phyloP scores from a whole-genome alignment of 139 green algal species.

The Coccomyxa sp. region DNA sequence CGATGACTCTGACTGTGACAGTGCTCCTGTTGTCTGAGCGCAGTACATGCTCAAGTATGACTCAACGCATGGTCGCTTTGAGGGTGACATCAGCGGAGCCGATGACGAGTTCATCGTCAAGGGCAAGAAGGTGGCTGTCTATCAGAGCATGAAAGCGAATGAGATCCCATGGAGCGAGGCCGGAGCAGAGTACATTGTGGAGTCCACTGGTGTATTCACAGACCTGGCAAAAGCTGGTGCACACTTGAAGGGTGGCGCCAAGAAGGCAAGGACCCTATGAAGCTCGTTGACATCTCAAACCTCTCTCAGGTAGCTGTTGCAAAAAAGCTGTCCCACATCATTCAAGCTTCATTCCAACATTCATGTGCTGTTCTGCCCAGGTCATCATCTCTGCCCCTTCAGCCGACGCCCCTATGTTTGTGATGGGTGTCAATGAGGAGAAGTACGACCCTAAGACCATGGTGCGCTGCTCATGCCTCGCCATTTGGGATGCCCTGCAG shows the following conservation, averaged over 20 bases:
- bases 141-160: constrained; percentile 57
- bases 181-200: constrained; percentile 81
- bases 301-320: too few species aligned
- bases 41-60: constrained; percentile 72
- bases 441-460: constrained; percentile 70
- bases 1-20: too few species aligned
- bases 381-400: constrained; percentile 94
- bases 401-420: constrained; percentile 90
- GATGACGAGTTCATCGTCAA: constrained; percentile 61
- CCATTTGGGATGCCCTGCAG: too few species aligned
- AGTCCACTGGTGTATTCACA: constrained; percentile 94
- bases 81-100: constrained; percentile 38
- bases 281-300: too few species aligned
- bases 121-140: constrained; percentile 47
- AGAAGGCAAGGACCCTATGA: constrained; percentile 49
- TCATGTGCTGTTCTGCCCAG: too few species aligned
- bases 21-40: too few species aligned
- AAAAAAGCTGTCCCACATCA: too few species aligned
- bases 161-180: constrained; percentile 78
- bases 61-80: constrained; percentile 69
- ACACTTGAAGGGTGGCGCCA: constrained; percentile 83
- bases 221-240: constrained; percentile 64
- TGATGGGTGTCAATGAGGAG: constrained; percentile 91
- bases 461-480: too few species aligned
- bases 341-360: too few species aligned